Conservation (phyloP, 2,329 filamentous ascomycete species). For the Zymoseptoria tritici region DNA sequence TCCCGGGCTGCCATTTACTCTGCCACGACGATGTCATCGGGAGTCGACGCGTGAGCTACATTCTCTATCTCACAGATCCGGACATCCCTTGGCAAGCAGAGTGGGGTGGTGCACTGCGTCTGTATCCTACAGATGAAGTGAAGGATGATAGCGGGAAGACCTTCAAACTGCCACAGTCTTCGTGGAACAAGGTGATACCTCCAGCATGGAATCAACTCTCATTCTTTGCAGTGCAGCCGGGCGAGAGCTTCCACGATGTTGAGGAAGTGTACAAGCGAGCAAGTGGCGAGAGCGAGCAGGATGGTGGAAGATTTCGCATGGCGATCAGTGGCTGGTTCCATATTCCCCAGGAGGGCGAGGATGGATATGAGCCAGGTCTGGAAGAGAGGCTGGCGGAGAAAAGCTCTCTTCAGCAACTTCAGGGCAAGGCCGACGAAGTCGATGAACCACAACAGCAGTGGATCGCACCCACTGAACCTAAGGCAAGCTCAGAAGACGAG, state of each 20-base stretch:
- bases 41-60: constrained; percentile 92
- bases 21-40: constrained; percentile 99
- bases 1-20: constrained; percentile 86
- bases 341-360: constrained; percentile 89
- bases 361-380: constrained; percentile 78
- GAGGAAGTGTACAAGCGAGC: constrained; percentile 82
- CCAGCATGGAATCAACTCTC: constrained; percentile 96
- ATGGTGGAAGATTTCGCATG: constrained; percentile 80
- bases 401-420: constrained; percentile 85
- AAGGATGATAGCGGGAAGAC: constrained; percentile 58
- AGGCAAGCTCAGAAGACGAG: constrained; percentile 53
- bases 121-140: constrained; percentile 67
- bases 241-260: constrained; percentile 98
- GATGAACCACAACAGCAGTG: constrained; percentile 66
- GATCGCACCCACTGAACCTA: constrained; percentile 31
- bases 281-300: constrained; percentile 52
- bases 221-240: constrained; percentile 96
- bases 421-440: constrained; percentile 84
- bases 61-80: constrained; percentile 89
- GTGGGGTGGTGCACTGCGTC: constrained; percentile 85
- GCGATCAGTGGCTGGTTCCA: constrained; percentile 99
- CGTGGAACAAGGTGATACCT: constrained; percentile 74
- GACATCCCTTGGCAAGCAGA: constrained; percentile 82
- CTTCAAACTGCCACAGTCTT: constrained; percentile 72
- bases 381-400: constrained; percentile 84